These are phyloP conservation scores for Candida ovalis DNA, from an alignment of 805 yeast species.

Conservation along the genomic window DNA sequence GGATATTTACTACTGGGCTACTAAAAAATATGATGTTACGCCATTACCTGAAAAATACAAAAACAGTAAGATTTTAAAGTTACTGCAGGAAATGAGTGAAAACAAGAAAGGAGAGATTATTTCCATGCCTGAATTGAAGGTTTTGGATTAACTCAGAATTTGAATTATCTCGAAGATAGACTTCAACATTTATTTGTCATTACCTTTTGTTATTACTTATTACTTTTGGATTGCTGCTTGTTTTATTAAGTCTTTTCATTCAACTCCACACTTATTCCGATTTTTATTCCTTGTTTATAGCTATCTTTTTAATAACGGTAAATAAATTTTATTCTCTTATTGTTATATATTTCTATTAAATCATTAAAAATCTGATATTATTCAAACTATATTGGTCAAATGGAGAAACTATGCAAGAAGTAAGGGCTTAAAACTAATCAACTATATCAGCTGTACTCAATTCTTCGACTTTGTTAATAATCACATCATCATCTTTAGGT, in stretches of 20 bases:
- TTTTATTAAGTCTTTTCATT: not conserved
- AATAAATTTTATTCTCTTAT: not conserved
- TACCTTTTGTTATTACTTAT: too few relatives aligned
- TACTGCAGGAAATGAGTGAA: constrained; percentile 69
- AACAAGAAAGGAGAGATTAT: constrained; percentile 69
- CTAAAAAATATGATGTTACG: constrained; percentile 72
- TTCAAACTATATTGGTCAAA: too few relatives aligned
- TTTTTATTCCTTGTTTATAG: not conserved
- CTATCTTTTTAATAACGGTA: not conserved
- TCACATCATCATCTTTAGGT: constrained; percentile 4
- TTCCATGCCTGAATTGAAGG: constrained; percentile 76
- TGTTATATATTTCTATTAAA: too few relatives aligned
- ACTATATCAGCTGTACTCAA: constrained; percentile 37
- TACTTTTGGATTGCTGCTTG: not conserved
- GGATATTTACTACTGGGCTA: constrained; percentile 99
- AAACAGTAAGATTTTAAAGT: constrained; percentile 54
- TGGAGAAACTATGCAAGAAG: too few relatives aligned
- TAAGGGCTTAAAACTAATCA: constrained; percentile 31
- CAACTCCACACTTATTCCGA: not conserved
- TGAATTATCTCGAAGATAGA: too few relatives aligned
- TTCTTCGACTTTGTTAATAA: not conserved
- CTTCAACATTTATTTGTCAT: not conserved
- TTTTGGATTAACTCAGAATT: not conserved
- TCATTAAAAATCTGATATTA: too few relatives aligned
- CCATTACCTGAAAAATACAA: constrained; percentile 89